Percentiles rank a stretch among this genome's conserved stretches.
Conservation (phyloP, 2,329 filamentous ascomycete species). For the Colletotrichum simmondsii region DNA sequence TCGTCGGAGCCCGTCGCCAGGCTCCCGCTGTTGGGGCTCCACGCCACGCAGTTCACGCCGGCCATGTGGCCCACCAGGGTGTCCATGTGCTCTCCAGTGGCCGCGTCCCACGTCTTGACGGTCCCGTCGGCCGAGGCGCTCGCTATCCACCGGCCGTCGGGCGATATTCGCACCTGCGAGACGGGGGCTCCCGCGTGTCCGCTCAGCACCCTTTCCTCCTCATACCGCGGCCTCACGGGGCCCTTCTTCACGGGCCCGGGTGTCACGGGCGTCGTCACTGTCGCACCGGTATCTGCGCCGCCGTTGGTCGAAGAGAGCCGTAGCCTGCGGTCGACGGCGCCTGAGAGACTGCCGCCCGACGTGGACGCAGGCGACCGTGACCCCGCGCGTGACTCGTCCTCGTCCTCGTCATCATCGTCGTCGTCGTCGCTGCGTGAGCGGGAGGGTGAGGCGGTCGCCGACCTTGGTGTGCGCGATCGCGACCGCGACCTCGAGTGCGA, state of each 20-base stretch:
- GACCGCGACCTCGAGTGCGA: slow-evolving; percentile 38
- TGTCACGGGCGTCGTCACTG: slow-evolving; percentile 35
- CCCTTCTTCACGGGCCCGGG: slow-evolving; percentile 36
- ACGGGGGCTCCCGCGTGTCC: slow-evolving; percentile 81
- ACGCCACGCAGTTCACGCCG: slow-evolving; percentile 92
- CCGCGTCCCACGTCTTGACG: slow-evolving; percentile 89
- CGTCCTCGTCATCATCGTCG: background rate
- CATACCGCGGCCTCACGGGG: slow-evolving; percentile 22
- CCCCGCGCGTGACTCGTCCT: slow-evolving; percentile 41
- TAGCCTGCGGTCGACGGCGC: slow-evolving; percentile 30
- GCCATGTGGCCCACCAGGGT: slow-evolving; percentile 94
- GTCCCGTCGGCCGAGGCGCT: slow-evolving; percentile 90
- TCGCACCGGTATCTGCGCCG: slow-evolving; percentile 38
- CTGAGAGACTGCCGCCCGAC: slow-evolving; percentile 40
- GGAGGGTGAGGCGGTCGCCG: slow-evolving; percentile 35
- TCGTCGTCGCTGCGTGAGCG: slow-evolving; percentile 41
- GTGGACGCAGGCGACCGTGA: slow-evolving; percentile 44
- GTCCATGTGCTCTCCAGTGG: slow-evolving; percentile 82
- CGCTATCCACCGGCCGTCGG: slow-evolving; percentile 89
- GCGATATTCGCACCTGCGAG: slow-evolving; percentile 89
- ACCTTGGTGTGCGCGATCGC: slow-evolving; percentile 37
- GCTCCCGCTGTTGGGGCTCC: slow-evolving; percentile 88
- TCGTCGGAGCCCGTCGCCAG: slow-evolving; percentile 95
- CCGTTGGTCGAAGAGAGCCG: slow-evolving; percentile 39
- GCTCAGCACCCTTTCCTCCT: slow-evolving; percentile 67